Conservation (phyloP, 2,329 filamentous ascomycete species). For the Trichoderma simmonsii region DNA sequence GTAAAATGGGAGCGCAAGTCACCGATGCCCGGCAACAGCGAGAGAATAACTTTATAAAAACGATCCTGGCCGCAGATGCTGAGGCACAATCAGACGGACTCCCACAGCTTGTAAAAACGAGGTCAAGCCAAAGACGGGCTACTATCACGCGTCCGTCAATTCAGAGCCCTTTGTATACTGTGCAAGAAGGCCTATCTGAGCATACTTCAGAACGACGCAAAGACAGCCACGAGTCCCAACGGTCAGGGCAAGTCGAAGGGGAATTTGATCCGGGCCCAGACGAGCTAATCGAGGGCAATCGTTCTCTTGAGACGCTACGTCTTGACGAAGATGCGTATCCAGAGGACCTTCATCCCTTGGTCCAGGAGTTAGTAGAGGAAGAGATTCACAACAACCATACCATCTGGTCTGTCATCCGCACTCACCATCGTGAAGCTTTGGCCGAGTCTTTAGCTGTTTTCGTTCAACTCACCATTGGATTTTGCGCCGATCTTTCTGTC, state of each 20-base stretch:
- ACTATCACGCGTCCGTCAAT: neutral
- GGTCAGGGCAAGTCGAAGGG: neutral
- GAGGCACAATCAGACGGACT: neutral
- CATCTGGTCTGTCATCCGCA: neutral
- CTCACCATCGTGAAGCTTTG: neutral
- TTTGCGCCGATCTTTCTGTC: neutral
- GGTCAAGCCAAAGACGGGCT: neutral
- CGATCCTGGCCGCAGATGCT: neutral
- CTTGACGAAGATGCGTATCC: conserved; percentile 4
- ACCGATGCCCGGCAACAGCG: conserved; percentile 2
- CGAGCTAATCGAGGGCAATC: neutral
- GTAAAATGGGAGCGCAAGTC: conserved; percentile 6
- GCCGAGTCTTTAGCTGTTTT: neutral
- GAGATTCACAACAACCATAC: conserved; percentile 7
- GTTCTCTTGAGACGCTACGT: neutral
- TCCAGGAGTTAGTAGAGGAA: neutral
- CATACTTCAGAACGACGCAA: neutral
- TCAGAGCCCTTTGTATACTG: neutral
- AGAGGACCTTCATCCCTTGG: neutral
- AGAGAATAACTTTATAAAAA: neutral
- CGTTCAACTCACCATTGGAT: neutral
- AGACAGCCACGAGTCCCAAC: neutral
- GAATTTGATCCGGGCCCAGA: neutral
- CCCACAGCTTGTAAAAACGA: neutral
- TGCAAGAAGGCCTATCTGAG: neutral